Percentiles rank a stretch among this genome's conserved stretches.
phyloP scores from a whole-genome alignment of 202 grass and related monocot species.

The Miscanthus sacchariflorus region DNA sequence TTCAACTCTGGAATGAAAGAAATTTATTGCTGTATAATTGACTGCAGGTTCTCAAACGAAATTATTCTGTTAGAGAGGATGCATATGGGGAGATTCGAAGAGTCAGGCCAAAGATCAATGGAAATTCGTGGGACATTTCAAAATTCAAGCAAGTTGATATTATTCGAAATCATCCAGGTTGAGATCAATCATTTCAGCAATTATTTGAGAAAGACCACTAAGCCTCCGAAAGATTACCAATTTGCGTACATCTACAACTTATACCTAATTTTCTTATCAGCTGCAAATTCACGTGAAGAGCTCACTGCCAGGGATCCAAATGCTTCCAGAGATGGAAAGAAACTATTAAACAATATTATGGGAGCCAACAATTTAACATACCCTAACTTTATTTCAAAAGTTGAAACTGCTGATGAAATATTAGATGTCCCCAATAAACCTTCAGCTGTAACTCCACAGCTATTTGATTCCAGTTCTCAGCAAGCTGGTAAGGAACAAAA shows the following conservation, averaged over 20 bases:
- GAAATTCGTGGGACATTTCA: constrained; percentile 49
- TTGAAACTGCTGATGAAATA: constrained; percentile 35
- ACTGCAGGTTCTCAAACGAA: constrained; percentile 67
- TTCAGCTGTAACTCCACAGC: constrained; percentile 5
- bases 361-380: constrained; percentile 39
- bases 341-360: constrained; percentile 9
- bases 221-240: neutral
- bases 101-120: constrained; percentile 66
- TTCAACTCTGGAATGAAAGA: constrained; percentile 10
- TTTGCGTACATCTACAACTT: neutral
- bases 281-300: constrained; percentile 19
- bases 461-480: constrained; percentile 22
- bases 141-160: constrained; percentile 68
- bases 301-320: constrained; percentile 24
- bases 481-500: constrained; percentile 30
- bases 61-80: constrained; percentile 47
- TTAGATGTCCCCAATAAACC: constrained; percentile 32
- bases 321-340: constrained; percentile 33
- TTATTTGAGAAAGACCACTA: constrained; percentile 5
- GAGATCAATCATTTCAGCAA: neutral
- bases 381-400: constrained; percentile 52
- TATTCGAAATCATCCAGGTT: constrained; percentile 51
- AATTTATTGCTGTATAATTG: constrained; percentile 27
- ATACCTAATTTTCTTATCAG: constrained; percentile 32
- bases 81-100: constrained; percentile 53